A percentile compares a stretch with the other conserved stretches of the same genome.
phyloP scores from a whole-genome alignment of 352 stramenopile species.

The Phytopythium ostracodes region DNA sequence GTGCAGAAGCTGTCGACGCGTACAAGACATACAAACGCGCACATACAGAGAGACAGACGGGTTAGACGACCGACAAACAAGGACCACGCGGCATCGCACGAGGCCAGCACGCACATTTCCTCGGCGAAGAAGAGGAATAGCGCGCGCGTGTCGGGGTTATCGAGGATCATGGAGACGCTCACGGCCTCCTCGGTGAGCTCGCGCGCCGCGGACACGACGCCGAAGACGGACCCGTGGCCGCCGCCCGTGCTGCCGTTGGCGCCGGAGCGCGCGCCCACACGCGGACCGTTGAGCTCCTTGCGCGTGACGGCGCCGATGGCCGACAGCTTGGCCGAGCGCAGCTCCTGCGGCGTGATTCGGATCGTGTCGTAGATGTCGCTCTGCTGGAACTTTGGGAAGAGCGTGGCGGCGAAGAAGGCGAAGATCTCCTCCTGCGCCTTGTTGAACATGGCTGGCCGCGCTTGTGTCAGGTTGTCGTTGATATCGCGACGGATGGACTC shows the following conservation, averaged over 20 bases:
- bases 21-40: background rate
- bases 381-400: conserved; percentile 75
- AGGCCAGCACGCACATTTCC: conserved; percentile 55
- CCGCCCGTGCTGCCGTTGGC: background rate
- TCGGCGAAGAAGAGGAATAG: conserved; percentile 73
- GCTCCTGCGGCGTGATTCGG: conserved; percentile 35
- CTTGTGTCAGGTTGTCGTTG: conserved; percentile 24
- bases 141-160: conserved; percentile 53
- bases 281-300: background rate
- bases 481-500: conserved; percentile 28
- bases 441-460: conserved; percentile 65
- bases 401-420: conserved; percentile 51
- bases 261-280: background rate
- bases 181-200: conserved; percentile 36
- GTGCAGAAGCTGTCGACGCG: conserved; percentile 50
- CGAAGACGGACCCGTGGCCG: background rate
- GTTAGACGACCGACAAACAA: background rate
- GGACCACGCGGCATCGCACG: background rate
- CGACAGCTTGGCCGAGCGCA: conserved; percentile 22
- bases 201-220: background rate
- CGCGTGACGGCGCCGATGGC: conserved; percentile 15
- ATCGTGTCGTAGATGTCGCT: conserved; percentile 61
- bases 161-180: conserved; percentile 53
- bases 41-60: background rate
- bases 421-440: conserved; percentile 69